Conservation (phyloP, 352 stramenopile genomes). For the Peronospora belbahrii region DNA sequence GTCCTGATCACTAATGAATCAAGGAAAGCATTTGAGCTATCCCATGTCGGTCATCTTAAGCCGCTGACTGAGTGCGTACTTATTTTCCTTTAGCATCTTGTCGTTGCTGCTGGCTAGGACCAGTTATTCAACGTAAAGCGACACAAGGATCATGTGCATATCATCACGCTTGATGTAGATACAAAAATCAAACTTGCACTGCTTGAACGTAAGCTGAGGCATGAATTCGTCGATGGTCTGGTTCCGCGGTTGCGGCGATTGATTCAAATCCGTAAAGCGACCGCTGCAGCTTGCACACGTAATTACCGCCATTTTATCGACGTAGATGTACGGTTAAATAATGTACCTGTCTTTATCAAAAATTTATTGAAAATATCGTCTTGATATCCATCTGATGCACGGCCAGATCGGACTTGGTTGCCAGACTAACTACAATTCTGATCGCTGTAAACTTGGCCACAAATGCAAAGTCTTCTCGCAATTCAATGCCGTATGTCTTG, state of each 20-base stretch:
- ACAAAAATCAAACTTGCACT: too few species aligned
- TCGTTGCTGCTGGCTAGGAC: neutral
- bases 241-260: too few species aligned
- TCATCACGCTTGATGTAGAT: neutral
- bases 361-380: neutral
- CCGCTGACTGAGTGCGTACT: neutral
- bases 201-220: too few species aligned
- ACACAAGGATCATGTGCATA: conserved; percentile 10
- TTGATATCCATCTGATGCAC: too few species aligned
- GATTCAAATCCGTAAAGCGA: neutral
- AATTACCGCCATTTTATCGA: neutral
- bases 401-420: too few species aligned
- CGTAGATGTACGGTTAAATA: too few species aligned
- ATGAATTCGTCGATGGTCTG: too few species aligned
- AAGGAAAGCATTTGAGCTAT: neutral
- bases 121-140: neutral
- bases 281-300: neutral
- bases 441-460: too few species aligned
- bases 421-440: too few species aligned
- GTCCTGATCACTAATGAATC: neutral
- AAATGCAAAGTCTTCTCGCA: too few species aligned
- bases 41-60: neutral
- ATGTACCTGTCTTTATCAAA: neutral
- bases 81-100: neutral
- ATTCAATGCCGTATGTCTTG: too few species aligned